Evolutionary conservation across 2,329 filamentous ascomycete genomes (phyloP), one percentile per base, ranked within the genome.

Genomic region (Alternaria tenuissima): DNA sequence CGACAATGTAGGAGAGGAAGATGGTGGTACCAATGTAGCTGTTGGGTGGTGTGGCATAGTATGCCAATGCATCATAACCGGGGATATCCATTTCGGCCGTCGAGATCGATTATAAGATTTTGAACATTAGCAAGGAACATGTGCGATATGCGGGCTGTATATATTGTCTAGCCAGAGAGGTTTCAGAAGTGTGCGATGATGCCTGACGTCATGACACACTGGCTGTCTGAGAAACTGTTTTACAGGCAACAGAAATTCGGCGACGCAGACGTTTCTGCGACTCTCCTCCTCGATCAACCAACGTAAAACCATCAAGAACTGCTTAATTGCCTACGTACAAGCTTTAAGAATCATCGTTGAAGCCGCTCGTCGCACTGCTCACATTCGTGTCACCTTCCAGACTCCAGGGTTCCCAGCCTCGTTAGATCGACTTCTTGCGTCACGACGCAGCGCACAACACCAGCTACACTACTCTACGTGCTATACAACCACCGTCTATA

Each of bases 191-290:
- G 52, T 42, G 39, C 49, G 64, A 62, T 63, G 63, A 63, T 61
- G 49, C 22, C 56, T 74, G 72, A 75, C 70, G 72, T 76, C 70
- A 75, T 69, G 69, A 72, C 67, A 70, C 73, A 55, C 14, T 61
- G 34, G 44, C 34, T 61, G 71, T 73, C 48, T 66, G 63, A 64
- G 54, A 64, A 64, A 56, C 62, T 66, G 67, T 36, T 36, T 36
- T 12, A 36, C 32, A 16, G 32, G 32, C 32, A 36, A 36, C 32
- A 14, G 12, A 14, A 55, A n/a, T 63, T 66, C 64, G 66, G 53
- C 55, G 55, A 57, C 54, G 67, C 62, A 26, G 60, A 70, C 65
- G 49, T 32, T 49, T 44, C 48, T 49, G 48, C 43, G 41, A 14
- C 39, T 55, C 55, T 12, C 54, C 42, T 30, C 9, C 30, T 18